Evolutionary conservation across 108 stramenopile genomes (phyloP), one percentile per base, ranked within the genome.

Genomic region (Cyclotella distinguenda): DNA sequence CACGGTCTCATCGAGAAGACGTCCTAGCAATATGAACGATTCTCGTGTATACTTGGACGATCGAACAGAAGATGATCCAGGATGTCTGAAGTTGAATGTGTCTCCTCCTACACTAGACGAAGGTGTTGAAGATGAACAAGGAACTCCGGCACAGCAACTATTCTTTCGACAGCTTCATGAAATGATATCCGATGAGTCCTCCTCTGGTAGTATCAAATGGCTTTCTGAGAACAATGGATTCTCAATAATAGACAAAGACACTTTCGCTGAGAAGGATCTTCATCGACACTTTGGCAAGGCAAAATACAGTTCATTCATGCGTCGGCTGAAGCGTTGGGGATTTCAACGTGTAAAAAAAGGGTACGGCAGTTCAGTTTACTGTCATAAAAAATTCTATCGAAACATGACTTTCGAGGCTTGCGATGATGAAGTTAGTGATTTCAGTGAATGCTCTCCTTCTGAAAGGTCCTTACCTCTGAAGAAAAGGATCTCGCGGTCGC

Each of bases 281-380:
- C 79, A 77, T 13, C 31, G 21, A 3, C 81, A 81, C 39, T 84
- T 84, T 64, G 53, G 35, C 30, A 42, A 62, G 16, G 61, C 61
- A 32, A 80, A 84, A 64, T 84, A 78, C 61, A 77, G 77, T 45
- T 78, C 76, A n/a, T 84, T 80, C 46, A 80, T 77, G 26, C 66
- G 83, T 1, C 60, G 64, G 13, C 60, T 84, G 19, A 84, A 80
- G 33, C 53, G 80, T 6, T 84, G 78, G 78, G 79, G 79, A 15
- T 84, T 84, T 31, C 61, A 70, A 30, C 63, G 64, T 21, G 63
- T 81, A 1, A 49, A 60, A 7, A 61, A 66, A 25, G 83, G 83
- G 10, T 52, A 60, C 6, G 28, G 64, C 43, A 57, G 50, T 35
- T 79, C 79, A 32, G 83, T 70, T n/a, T 80, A 75, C 31, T 68